Base-by-base conservation (phyloP, 352 stramenopile species). In the Phytopythium ostracodes region DNA sequence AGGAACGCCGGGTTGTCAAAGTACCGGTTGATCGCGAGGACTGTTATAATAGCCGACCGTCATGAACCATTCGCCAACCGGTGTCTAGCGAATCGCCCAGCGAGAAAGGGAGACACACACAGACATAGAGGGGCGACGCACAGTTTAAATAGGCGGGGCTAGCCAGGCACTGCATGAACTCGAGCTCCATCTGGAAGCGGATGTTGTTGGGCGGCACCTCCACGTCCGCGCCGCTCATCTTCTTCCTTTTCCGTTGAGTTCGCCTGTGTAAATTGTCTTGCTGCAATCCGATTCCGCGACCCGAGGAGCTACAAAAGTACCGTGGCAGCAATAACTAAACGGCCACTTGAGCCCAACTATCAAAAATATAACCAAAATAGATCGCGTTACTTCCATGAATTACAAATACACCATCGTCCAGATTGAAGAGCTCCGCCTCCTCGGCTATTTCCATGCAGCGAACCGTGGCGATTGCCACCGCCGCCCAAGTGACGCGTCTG, bases 81-180 rank as follows among this genome's bases (percentile, higher is more conserved):
- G 3, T 33, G 24, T 27, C 1, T 25, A 6, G 7, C 29, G 29
- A 33, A 33, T 33, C 29, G 29, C 29, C 29, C 29, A 33, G 29
- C 29, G 29, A n/a, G n/a, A n/a, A n/a, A n/a, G n/a, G n/a, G n/a
- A n/a, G n/a, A n/a, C n/a, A n/a, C n/a, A n/a, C n/a, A n/a, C n/a
- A n/a, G n/a, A n/a, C n/a, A n/a, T n/a, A 47, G 4, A 59, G 15
- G 50, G 31, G 38, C 5, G 1, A 70, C 80, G 27, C 65, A 96
- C 87, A 94, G 68, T 96, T 96, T 18, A 97, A 70, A 64, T 97
- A 97, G 6, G 84, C 79, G 9, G 90, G 86, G 56, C 88, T 97
- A 17, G 87, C 85, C 36, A 97, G 75, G 53, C 85, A 96, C 74
- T 97, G 91, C 47, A 97, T 88, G 73, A 97, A 97, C 79, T 97